Evolutionary conservation across 176 grass and related monocot genomes (phyloP), one percentile per base, ranked within the genome.

Genomic region (Chrysopogon serrulatus): DNA sequence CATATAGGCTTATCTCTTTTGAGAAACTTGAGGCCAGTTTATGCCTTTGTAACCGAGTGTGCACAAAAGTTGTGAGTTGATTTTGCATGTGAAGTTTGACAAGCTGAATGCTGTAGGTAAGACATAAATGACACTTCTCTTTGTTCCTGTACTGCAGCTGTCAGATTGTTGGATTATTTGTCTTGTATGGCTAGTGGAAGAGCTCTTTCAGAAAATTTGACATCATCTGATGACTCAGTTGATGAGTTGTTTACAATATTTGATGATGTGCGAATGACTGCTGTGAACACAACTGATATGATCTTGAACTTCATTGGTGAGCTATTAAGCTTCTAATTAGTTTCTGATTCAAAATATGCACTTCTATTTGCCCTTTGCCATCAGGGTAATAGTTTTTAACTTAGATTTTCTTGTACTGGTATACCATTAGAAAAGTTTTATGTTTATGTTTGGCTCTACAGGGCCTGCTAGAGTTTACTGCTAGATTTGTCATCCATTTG

Each of bases 171-270:
- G 80, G 78, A 86, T 63, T 96, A 85, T 60, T 85, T 96, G 36
- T 83, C 88, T 34, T 92, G 56, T 80, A 86, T 87, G 61, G 76
- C 61, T 57, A 85, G 79, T 42, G 82, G 87, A 90, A 74, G 76
- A 62, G 31, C 35, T 79, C 36, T 71, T 78, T 80, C 64, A 35
- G 72, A 92, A 49, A 85, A 76, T 16, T 75, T 43, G 17, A 85
- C 74, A 45, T 63, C 76, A 11, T 74, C 75, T 60, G 76, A 76
- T 71, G 87, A 91, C 67, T 84, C 79, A 1, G 61, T 94, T 72
- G 88, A 94, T 90, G 92, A 98, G 84, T 79, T 98, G 43, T 98
- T 94, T 85, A 92, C 92, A 68, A 80, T 92, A 70, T 98, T 98
- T 78, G 92, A 98, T 94, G 90, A 98, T 66, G 79, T 98, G 33